Base-by-base conservation (phyloP, 2,329 filamentous ascomycete genomes). In the Beauveria australis region DNA sequence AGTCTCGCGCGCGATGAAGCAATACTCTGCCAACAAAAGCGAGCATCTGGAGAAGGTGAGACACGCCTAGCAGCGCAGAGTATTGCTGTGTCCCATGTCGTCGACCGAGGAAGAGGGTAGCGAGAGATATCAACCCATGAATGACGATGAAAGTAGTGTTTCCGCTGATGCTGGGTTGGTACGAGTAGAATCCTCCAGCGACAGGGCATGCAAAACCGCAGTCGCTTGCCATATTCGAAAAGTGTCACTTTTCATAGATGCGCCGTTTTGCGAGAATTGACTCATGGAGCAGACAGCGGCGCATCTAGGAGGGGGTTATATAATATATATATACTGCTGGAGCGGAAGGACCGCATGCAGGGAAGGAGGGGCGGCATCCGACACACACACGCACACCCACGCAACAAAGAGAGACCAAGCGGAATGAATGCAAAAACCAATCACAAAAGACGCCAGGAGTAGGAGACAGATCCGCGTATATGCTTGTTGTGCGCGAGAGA, bases 111-210 rank as follows among this genome's bases (percentile, higher is more conserved):
- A 72, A 72, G 10, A 76, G 61, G 26, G 71, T 66, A 46, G 72
- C 61, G 10, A 77, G 73, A n/a, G 76, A 67, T 33, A 79, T 68
- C 41, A 74, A 54, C 9, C 69, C 72, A 65, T 78, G 80, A 9
- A 72, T 63, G 9, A 69, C 72, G 24, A 79, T 69, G 53, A 80
- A 66, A 46, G 75, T 64, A 33, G 67, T 72, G 64, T 78, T 79
- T 47, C 75, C 77, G 16, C 67, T 70, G 49, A 78, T 64, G 41
- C 61, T 73, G 10, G 70, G 71, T n/a, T 62, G 63, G 60, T 78
- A 74, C 47, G 65, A 63, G 59, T 77, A 73, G 62, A 76, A 78
- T 59, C 72, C 74, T 47, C 66, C 67, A 40, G 66, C 62, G 47
- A 71, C 68, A 54, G 73, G 74, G 62, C 75, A 77, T 53, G 65